A percentile compares a stretch with the other conserved stretches of the same genome.
Evolutionary conservation across 176 grass and related monocot species (phyloP).

Genomic region (Bothriochloa decipiens): DNA sequence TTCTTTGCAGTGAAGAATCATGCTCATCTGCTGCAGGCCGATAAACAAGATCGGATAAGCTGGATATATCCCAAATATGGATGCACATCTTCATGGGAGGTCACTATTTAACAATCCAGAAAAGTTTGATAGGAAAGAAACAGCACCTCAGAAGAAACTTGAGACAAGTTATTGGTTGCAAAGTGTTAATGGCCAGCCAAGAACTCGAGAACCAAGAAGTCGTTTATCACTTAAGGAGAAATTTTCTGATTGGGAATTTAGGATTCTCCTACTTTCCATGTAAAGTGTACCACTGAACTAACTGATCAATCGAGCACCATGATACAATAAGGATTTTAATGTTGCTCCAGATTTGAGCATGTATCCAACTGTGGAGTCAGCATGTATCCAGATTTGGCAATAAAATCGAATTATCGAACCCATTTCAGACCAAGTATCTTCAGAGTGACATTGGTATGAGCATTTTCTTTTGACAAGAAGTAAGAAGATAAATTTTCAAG

Average conservation of each 20-base stretch:
- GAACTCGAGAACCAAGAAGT: constrained; percentile 45
- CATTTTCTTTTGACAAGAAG: constrained; percentile 42
- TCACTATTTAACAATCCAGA: constrained; percentile 38
- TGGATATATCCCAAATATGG: constrained; percentile 41
- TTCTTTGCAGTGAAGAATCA: constrained; percentile 62
- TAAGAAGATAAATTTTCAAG: constrained; percentile 39
- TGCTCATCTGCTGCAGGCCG: constrained; percentile 53
- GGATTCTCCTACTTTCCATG: constrained; percentile 40
- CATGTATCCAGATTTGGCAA: too few species aligned
- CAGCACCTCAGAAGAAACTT: constrained; percentile 30
- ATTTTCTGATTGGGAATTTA: constrained; percentile 33
- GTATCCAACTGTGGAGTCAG: constrained; percentile 41
- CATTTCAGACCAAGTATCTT: constrained; percentile 20
- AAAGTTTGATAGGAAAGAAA: constrained; percentile 34
- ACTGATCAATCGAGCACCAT: constrained; percentile 19
- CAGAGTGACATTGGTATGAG: constrained; percentile 36
- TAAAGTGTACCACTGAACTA: constrained; percentile 31
- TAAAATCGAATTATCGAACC: constrained; percentile 32
- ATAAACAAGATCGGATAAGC: constrained; percentile 32
- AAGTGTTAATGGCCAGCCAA: not conserved
- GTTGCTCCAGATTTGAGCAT: constrained; percentile 29
- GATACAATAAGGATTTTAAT: constrained; percentile 21
- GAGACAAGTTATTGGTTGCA: constrained; percentile 33
- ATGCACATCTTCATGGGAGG: constrained; percentile 40
- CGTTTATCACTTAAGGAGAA: constrained; percentile 49